Conservation (phyloP, 345 rosid species). For the Mallotus nudiflorus region DNA sequence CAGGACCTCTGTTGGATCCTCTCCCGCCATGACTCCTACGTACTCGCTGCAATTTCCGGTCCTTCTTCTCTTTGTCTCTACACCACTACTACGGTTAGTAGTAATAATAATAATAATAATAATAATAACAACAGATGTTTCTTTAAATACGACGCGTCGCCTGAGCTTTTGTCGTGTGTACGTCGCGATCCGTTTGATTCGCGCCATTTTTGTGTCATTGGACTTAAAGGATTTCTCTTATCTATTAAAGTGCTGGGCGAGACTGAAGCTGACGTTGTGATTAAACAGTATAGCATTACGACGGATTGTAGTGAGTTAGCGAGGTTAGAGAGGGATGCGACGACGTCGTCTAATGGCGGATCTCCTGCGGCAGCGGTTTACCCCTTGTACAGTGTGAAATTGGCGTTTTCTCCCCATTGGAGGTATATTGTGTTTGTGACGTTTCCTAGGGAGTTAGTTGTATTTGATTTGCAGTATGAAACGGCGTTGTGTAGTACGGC, state of each 20-base stretch:
- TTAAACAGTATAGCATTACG: constrained; percentile 58
- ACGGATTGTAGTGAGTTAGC: constrained; percentile 64
- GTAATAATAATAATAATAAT: too few species aligned
- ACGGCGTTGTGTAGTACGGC: constrained; percentile 54
- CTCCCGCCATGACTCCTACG: constrained; percentile 49
- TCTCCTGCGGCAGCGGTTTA: constrained; percentile 76
- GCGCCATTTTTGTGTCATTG: constrained; percentile 77
- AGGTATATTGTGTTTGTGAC: constrained; percentile 68
- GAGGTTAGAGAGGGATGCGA: constrained; percentile 66
- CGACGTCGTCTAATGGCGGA: constrained; percentile 27
- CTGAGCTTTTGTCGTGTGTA: constrained; percentile 74
- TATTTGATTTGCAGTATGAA: constrained; percentile 85
- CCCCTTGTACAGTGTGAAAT: constrained; percentile 62
- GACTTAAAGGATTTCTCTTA: constrained; percentile 71
- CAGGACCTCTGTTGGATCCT: constrained; percentile 90
- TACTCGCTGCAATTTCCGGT: constrained; percentile 72
- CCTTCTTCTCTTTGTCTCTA: constrained; percentile 67
- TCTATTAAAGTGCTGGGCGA: constrained; percentile 75
- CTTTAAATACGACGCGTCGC: constrained; percentile 80
- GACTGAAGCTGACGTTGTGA: constrained; percentile 57
- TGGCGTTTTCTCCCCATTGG: constrained; percentile 83
- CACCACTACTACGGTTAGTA: constrained; percentile 39
- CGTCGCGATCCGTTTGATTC: constrained; percentile 89
- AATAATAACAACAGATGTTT: too few species aligned
- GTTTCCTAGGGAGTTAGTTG: constrained; percentile 89